Evolutionary conservation across 139 green algal species (phyloP).

Genomic region (Tetraselmis striata): DNA sequence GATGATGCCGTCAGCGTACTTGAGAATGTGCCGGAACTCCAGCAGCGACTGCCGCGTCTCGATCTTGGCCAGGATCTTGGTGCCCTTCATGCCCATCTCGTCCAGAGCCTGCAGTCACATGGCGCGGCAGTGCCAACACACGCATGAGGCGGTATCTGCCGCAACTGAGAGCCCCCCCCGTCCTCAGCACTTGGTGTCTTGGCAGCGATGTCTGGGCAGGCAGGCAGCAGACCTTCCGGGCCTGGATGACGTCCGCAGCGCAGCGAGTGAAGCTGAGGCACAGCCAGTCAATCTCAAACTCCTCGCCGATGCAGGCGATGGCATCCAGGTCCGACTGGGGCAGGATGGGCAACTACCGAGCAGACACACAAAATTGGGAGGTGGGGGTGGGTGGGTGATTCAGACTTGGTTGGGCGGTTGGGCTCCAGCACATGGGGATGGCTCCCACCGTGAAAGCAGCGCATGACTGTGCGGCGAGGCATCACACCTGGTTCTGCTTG

Average conservation of each 20-base stretch:
- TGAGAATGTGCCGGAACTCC: slow-evolving; percentile 68
- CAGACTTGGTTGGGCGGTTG: no score
- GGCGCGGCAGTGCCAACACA: no score
- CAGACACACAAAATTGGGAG: no score
- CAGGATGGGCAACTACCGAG: slow-evolving; percentile 54
- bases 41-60: slow-evolving; percentile 64
- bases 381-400: no score
- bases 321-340: slow-evolving; percentile 62
- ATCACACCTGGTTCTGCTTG: slow-evolving; percentile 10
- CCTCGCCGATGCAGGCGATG: slow-evolving; percentile 4
- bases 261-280: slow-evolving; percentile 63
- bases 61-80: slow-evolving; percentile 24
- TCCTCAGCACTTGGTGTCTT: no score
- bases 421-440: no score
- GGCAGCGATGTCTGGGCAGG: no score
- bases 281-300: slow-evolving; percentile 85
- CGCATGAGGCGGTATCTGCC: no score
- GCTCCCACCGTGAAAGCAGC: no score
- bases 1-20: slow-evolving; percentile 76
- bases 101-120: neutral
- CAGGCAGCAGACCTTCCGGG: slow-evolving; percentile 40
- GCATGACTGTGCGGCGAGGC: no score
- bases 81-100: slow-evolving; percentile 2
- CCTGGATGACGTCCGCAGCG: slow-evolving; percentile 64
- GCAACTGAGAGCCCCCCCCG: no score